Conservation (phyloP, 1,139 yeast species). For the Kurtzmaniella quercitrusa region DNA sequence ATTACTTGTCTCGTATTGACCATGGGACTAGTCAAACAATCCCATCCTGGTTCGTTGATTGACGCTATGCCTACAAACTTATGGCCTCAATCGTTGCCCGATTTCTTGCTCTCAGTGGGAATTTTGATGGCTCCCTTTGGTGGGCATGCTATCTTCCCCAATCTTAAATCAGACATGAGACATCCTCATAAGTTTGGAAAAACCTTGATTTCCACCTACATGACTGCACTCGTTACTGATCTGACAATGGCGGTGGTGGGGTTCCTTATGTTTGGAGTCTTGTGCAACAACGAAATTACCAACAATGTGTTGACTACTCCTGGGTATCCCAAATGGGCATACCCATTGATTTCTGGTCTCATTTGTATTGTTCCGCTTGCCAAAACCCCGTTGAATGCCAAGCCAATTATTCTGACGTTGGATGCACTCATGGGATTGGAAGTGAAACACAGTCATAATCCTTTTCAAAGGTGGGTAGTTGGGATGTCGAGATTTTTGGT, state of each 20-base stretch:
- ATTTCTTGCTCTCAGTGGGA: conserved; percentile 48
- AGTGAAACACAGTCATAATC: neutral
- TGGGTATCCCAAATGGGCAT: conserved; percentile 70
- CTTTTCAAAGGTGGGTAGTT: conserved; percentile 3
- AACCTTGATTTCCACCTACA: conserved; percentile 42
- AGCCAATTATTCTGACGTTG: conserved; percentile 75
- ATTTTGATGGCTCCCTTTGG: conserved; percentile 61
- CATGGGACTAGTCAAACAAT: conserved; percentile 36
- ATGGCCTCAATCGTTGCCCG: conserved; percentile 40
- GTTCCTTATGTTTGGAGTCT: conserved; percentile 79
- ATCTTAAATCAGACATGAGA: conserved; percentile 54
- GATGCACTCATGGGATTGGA: conserved; percentile 27
- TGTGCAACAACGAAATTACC: conserved; percentile 78
- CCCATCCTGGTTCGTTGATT: conserved; percentile 41
- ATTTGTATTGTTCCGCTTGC: conserved; percentile 84
- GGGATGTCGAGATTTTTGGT: conserved; percentile 17
- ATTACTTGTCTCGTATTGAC: conserved; percentile 36
- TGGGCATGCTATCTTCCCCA: conserved; percentile 60
- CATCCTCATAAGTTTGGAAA: conserved; percentile 45
- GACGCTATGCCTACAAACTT: conserved; percentile 42
- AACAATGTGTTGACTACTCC: conserved; percentile 63
- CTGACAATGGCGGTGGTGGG: conserved; percentile 75
- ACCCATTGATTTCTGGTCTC: conserved; percentile 59
- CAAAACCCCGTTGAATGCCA: conserved; percentile 80
- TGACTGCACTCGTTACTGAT: conserved; percentile 70